Percentiles rank a stretch among this genome's conserved stretches.
Evolutionary conservation across 257 asterid genomes (phyloP).

Genomic region (Oldenlandia corymbosa): DNA sequence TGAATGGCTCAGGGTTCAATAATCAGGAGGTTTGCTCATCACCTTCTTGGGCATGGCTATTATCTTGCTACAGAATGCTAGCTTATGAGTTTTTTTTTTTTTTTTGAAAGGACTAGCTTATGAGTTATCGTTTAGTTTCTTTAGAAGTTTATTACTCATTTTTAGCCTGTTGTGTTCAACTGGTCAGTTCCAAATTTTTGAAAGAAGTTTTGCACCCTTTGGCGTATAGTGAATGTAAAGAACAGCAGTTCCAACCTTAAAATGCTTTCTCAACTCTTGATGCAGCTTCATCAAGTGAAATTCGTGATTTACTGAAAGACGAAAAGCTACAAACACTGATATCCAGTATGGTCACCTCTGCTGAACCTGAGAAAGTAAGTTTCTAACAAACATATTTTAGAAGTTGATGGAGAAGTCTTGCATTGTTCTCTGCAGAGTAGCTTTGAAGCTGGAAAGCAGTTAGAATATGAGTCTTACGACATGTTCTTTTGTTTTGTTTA

Average conservation of each 20-base stretch:
- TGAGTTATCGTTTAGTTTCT: neutral
- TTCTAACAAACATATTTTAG: neutral
- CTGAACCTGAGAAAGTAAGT: constrained; percentile 53
- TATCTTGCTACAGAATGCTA: neutral
- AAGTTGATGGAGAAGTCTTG: neutral
- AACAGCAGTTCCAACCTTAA: neutral
- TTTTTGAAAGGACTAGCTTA: too few species aligned
- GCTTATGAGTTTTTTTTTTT: neutral
- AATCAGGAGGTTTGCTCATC: neutral
- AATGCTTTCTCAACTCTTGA: constrained; percentile 7
- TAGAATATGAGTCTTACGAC: neutral
- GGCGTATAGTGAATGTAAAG: too few species aligned
- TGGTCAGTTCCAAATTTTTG: neutral
- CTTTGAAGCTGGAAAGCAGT: neutral
- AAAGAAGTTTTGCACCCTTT: too few species aligned
- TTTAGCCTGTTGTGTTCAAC: neutral
- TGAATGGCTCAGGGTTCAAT: neutral
- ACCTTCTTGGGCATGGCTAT: neutral
- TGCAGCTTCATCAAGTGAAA: constrained; percentile 65
- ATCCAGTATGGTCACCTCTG: constrained; percentile 40
- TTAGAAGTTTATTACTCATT: neutral
- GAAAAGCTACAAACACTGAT: constrained; percentile 56
- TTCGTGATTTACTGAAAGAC: constrained; percentile 44
- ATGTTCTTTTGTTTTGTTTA: neutral
- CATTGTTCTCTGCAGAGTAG: neutral